A percentile compares a stretch with the other conserved stretches of the same genome.
These are phyloP conservation scores for Aspergillus sclerotialis DNA, from an alignment of 2,329 filamentous ascomycete genomes.

Conservation along the genomic window DNA sequence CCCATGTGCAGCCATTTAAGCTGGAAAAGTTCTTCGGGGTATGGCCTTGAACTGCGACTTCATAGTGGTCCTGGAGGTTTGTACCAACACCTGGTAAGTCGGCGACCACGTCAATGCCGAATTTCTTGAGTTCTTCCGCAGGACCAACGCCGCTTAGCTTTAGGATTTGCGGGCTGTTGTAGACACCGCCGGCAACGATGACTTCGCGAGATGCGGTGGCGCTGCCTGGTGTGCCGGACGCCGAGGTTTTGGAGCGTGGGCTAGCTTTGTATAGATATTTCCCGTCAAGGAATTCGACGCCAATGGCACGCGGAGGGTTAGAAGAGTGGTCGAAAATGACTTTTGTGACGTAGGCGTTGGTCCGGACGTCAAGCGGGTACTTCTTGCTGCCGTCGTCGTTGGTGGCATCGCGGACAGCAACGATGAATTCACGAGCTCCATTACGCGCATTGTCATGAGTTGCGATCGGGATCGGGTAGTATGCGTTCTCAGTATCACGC, in stretches of 20 bases:
- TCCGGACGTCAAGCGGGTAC: slow-evolving; percentile 51
- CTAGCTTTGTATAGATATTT: slow-evolving; percentile 42
- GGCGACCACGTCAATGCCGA: slow-evolving; percentile 48
- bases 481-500: slow-evolving; percentile 43
- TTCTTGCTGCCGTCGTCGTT: slow-evolving; percentile 23
- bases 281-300: slow-evolving; percentile 46
- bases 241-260: slow-evolving; percentile 23
- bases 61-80: slow-evolving; percentile 55
- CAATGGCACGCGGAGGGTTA: slow-evolving; percentile 37
- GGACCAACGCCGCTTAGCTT: slow-evolving; percentile 60
- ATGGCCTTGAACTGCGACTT: slow-evolving; percentile 16
- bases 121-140: slow-evolving; percentile 42
- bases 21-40: slow-evolving; percentile 37
- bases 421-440: slow-evolving; percentile 37
- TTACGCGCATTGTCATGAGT: slow-evolving; percentile 25
- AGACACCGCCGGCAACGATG: slow-evolving; percentile 48
- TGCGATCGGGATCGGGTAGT: slow-evolving; percentile 54
- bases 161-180: slow-evolving; percentile 59
- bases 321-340: slow-evolving; percentile 36
- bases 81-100: slow-evolving; percentile 58
- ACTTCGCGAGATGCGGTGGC: slow-evolving; percentile 40
- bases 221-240: slow-evolving; percentile 31
- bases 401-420: slow-evolving; percentile 17
- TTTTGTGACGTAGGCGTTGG: slow-evolving; percentile 42
- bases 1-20: slow-evolving; percentile 27